Base-by-base conservation (phyloP, 2,329 filamentous ascomycete genomes). In the Penicillium italicum region DNA sequence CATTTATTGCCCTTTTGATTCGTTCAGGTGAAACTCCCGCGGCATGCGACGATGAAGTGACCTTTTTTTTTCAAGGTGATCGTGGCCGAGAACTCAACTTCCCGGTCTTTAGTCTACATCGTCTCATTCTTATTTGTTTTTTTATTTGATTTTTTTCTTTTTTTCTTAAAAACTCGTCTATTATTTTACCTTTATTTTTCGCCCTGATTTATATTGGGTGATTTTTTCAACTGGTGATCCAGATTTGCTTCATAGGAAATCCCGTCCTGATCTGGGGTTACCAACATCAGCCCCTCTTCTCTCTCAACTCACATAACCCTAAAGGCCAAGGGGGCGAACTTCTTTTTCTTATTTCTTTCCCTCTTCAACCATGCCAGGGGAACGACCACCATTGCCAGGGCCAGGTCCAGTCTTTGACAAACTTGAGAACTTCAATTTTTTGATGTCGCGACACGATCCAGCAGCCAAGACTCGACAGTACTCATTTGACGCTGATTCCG, bases 401-500 rank as follows among this genome's bases (percentile, higher is more conserved):
- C 64, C 68, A 31, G 63, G 60, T 18, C 48, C 37, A 4, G 38
- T 50, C 53, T 67, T 71, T 46, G 69, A 72, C 57, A 70, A 68
- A 60, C 58, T 72, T 44, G 69, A 71, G 58, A 72, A 72, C 57
- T 72, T 72, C 69, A 72, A 72, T 60, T 71, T 71, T 38, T 59
- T 72, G 43, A 61, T 70, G 52, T 69, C 68, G 59, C 69, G 68
- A 52, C 65, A 69, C 62, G 66, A 72, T 61, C 68, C 69, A 34
- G 56, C 62, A 45, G 65, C 65, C 40, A 71, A 69, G 59, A 58
- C 58, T 53, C 69, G 72, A 41, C 72, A 74, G 24, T 74, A 74
- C 58, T 74, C 72, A 10, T 71, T 74, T 50, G 72, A 74, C 56
- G 64, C 71, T 28, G 72, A 74, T 47, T 55, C 67, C 26, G 67